These are phyloP conservation scores for Senna siamea DNA, from an alignment of 306 rosid genomes.

Conservation along the genomic window DNA sequence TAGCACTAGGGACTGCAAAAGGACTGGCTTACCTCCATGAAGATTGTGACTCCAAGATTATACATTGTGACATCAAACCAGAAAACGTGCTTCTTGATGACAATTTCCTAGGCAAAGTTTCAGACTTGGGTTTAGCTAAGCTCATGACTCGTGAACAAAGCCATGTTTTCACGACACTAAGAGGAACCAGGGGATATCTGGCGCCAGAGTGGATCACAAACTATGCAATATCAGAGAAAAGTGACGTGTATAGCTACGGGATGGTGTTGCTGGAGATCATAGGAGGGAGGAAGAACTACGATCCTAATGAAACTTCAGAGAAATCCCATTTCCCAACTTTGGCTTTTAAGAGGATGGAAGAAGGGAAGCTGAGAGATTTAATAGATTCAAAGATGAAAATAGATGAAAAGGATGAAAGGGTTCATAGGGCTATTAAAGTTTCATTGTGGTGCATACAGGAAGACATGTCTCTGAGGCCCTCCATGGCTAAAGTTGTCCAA, in stretches of 20 bases:
- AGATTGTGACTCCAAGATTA: conserved; percentile 43
- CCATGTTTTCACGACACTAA: conserved; percentile 43
- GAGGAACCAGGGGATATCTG: conserved; percentile 43
- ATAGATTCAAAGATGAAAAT: conserved; percentile 33
- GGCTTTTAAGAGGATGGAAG: conserved; percentile 43
- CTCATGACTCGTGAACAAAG: conserved; percentile 47
- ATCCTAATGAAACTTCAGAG: conserved; percentile 21
- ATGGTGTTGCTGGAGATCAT: conserved; percentile 46
- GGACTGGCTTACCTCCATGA: conserved; percentile 41
- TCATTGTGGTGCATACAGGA: conserved; percentile 47
- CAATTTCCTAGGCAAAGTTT: conserved; percentile 39
- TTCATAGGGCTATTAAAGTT: conserved; percentile 25
- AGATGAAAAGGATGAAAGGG: conserved; percentile 34
- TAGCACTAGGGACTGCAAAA: conserved; percentile 43
- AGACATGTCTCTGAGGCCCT: conserved; percentile 42
- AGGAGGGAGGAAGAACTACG: conserved; percentile 43
- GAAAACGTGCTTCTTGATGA: conserved; percentile 46
- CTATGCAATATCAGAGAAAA: conserved; percentile 44
- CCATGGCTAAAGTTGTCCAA: conserved; percentile 40
- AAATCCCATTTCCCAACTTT: conserved; percentile 36
- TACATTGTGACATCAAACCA: conserved; percentile 44
- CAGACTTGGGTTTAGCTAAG: conserved; percentile 46
- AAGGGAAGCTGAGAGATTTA: conserved; percentile 37
- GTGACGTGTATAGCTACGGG: conserved; percentile 43
- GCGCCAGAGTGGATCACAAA: conserved; percentile 50